Base-by-base conservation (phyloP, 805 yeast species). In the Barnettozyma botsteinii region DNA sequence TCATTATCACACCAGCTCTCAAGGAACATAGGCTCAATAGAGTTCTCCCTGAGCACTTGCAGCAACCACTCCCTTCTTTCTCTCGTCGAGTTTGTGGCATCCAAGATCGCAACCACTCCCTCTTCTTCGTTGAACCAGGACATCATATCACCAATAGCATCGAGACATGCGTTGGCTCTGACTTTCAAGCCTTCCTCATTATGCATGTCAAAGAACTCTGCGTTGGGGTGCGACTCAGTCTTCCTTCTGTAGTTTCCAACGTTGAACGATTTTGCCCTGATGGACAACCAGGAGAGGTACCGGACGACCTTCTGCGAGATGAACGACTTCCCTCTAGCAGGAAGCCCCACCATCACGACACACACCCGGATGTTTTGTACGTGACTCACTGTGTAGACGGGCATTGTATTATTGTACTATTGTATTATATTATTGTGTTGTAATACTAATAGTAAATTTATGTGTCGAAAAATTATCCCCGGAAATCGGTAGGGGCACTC, bases 231-330 rank as follows among this genome's bases (percentile, higher is more conserved):
- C 4, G 77, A 72, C 26, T 75, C 75, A 9, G 67, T 67, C 45
- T 75, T 66, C 34, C 96, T 75, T 47, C 98, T 74, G 60, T 86
- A 89, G 28, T 72, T 71, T 11, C 98, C 96, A 15, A 91, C 95
- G 56, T 87, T 88, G 66, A 93, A 93, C 42, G 88, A 82, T 57
- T 80, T 81, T 21, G 96, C 85, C 45, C 76, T 77, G 41, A 93
- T 84, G 3, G 95, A 83, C 29, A 91, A 71, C 98, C 98, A 93
- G 25, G 88, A 79, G 39, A 93, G 70, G 57, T 91, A 93, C 34
- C 98, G 73, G 24, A 91, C 95, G 39, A 93, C 83, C 59, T 91
- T 93, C 58, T 88, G 95, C 3, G 98, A 88, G 47, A 93, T 91
- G 61, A 88, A 80, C 4, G 96, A 84, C 61, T 93, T 93, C 4